Evolutionary conservation across 2,329 filamentous ascomycete species (phyloP).

Genomic region (Hysterium pulicare): DNA sequence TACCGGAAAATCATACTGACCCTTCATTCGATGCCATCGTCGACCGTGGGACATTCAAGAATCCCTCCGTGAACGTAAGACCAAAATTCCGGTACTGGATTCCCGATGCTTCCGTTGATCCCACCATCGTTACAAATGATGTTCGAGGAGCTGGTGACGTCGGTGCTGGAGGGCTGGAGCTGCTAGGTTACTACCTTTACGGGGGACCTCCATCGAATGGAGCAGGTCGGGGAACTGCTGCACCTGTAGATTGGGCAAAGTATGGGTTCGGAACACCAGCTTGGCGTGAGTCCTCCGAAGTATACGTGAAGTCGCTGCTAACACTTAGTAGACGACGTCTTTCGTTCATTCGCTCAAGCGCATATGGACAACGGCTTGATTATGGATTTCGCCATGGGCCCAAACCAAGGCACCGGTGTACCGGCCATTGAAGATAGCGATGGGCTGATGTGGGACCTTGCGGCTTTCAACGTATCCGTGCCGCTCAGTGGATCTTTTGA

Average conservation of each 20-base stretch:
- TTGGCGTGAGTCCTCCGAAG: conserved; percentile 7
- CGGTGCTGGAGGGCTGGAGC: conserved; percentile 15
- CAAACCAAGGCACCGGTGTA: conserved; percentile 43
- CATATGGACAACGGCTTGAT: conserved; percentile 31
- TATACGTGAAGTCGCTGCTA: background rate
- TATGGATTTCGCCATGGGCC: conserved; percentile 43
- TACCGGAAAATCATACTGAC: conserved; percentile 6
- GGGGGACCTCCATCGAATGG: conserved; percentile 11
- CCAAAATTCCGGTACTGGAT: conserved; percentile 38
- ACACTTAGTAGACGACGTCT: conserved; percentile 9
- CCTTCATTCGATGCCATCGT: conserved; percentile 11
- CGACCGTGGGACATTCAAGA: conserved; percentile 12
- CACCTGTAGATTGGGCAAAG: conserved; percentile 33
- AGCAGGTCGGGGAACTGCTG: conserved; percentile 9
- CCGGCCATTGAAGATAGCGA: conserved; percentile 29
- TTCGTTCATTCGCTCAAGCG: conserved; percentile 20
- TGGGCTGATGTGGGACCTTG: conserved; percentile 32
- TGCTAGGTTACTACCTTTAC: conserved; percentile 17
- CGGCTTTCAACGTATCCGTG: conserved; percentile 25
- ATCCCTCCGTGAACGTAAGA: conserved; percentile 10
- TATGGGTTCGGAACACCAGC: conserved; percentile 39
- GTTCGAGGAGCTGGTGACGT: conserved; percentile 8
- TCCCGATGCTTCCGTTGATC: conserved; percentile 15
- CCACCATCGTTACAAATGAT: conserved; percentile 9
- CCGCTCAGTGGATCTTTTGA: conserved; percentile 25